Base-by-base conservation (phyloP, 768 basidiomycete species). In the Amanita polypyramis region DNA sequence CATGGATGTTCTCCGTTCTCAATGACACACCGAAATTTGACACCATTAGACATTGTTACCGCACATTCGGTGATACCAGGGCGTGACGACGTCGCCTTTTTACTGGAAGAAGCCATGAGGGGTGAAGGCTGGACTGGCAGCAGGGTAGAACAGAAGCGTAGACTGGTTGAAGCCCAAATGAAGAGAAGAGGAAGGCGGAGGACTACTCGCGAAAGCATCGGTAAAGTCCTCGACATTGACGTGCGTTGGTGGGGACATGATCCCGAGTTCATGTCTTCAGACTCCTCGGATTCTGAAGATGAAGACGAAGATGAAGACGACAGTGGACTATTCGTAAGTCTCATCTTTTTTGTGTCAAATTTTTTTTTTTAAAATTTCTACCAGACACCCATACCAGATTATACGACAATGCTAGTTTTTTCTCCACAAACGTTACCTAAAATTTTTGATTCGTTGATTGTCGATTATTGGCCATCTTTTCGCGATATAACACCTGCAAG, bases 371-470 rank as follows among this genome's bases (percentile, higher is more conserved):
- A 46, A 60, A 54, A 58, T 60, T 51, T 46, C 56, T 47, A 27
- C 23, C 62, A 87, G 80, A 88, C 90, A 27, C 86, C 86, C 19
- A 72, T 74, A 15, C 65, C 74, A 56, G 83, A 88, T 60, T 91
- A 83, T 58, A 75, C 84, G 15, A 79, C 85, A 38, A 93, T 97
- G 87, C 85, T 99, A 40, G 95, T 90, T 14, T 98, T 94, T 67
- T 85, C 91, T 12, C 87, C 90, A 2, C 70, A 78, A 34, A 72
- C 82, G 10, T 66, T 98, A 7, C 81, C 88, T 1, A 70, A 75
- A 51, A 83, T 94, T 30, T 82, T 95, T 54, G 79, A 86, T 54
- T 80, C 88, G 6, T 66, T 98, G 30, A 84, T 98, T 60, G 77
- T 76, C 19, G 80, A 82, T 56, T 87, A 82, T 61, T 76, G 67